Evolutionary conservation across 1,284 basidiomycete genomes (phyloP).

Genomic region (Pisolithus thermaeus): DNA sequence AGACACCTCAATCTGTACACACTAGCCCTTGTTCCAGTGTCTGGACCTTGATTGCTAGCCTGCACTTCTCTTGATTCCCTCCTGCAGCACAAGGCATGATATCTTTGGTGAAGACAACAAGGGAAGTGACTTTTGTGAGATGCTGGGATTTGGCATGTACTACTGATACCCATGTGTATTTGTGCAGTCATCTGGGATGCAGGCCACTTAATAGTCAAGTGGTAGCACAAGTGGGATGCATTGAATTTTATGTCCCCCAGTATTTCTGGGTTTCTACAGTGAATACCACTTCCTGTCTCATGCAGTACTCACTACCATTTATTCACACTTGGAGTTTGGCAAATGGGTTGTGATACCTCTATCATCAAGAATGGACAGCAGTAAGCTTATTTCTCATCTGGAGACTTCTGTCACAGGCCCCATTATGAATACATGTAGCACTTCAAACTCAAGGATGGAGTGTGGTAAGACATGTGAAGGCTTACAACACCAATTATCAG

Average conservation of each 20-base stretch:
- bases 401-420: too few relatives aligned
- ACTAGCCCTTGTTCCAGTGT: constrained; percentile 10
- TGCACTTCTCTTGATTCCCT: constrained; percentile 47
- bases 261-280: too few relatives aligned
- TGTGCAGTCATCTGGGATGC: constrained; percentile 49
- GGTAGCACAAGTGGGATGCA: constrained; percentile 23
- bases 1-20: constrained; percentile 26
- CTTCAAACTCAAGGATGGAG: too few relatives aligned
- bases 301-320: too few relatives aligned
- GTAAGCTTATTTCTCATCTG: too few relatives aligned
- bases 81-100: constrained; percentile 68
- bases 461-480: too few relatives aligned
- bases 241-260: too few relatives aligned
- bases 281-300: too few relatives aligned
- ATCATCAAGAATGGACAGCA: too few relatives aligned
- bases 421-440: too few relatives aligned
- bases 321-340: constrained; percentile 10
- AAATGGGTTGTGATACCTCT: too few relatives aligned
- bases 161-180: constrained; percentile 48
- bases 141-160: constrained; percentile 60
- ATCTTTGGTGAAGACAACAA: constrained; percentile 59
- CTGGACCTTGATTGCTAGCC: constrained; percentile 7
- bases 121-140: constrained; percentile 67
- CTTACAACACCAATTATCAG: too few relatives aligned
- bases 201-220: constrained; percentile 40